phyloP scores from a whole-genome alignment of 768 basidiomycete species.

The Russula earlei region DNA sequence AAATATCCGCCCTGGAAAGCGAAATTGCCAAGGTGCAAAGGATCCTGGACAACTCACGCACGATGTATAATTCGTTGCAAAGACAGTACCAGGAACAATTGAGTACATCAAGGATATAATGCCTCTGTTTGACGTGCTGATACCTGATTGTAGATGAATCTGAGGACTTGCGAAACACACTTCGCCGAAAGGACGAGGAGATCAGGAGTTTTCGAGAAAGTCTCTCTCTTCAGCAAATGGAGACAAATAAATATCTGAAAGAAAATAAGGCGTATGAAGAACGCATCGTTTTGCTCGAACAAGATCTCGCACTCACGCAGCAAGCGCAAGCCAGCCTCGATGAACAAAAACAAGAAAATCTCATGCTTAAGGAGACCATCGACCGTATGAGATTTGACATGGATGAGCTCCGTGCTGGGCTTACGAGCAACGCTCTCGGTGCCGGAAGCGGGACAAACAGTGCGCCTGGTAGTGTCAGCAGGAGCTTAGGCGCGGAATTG shows the following conservation, averaged over 20 bases:
- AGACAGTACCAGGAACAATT: slow-evolving; percentile 87
- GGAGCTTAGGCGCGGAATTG: slow-evolving; percentile 68
- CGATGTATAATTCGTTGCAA: slow-evolving; percentile 67
- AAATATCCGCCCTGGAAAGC: slow-evolving; percentile 63
- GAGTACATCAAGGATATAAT: slow-evolving; percentile 37
- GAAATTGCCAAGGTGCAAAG: slow-evolving; percentile 73
- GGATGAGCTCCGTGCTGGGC: slow-evolving; percentile 71
- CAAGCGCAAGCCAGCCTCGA: slow-evolving; percentile 69
- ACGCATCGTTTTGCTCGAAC: slow-evolving; percentile 58
- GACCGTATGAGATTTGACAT: slow-evolving; percentile 90
- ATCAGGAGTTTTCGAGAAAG: slow-evolving; percentile 57
- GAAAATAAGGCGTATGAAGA: slow-evolving; percentile 68
- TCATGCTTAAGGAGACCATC: slow-evolving; percentile 91
- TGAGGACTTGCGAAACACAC: slow-evolving; percentile 65
- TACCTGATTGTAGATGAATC: slow-evolving; percentile 46
- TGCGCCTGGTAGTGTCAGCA: slow-evolving; percentile 49
- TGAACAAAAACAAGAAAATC: slow-evolving; percentile 90
- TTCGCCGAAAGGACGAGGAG: slow-evolving; percentile 67
- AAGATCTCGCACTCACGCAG: slow-evolving; percentile 60
- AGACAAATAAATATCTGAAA: slow-evolving; percentile 52
- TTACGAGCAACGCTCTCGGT: slow-evolving; percentile 28
- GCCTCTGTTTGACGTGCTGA: background rate
- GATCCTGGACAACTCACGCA: slow-evolving; percentile 60
- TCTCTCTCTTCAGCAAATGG: slow-evolving; percentile 50
- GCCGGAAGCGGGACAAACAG: slow-evolving; percentile 40